These are phyloP conservation scores for Thelonectria olida DNA, from an alignment of 2,329 filamentous ascomycete species.

Conservation along the genomic window DNA sequence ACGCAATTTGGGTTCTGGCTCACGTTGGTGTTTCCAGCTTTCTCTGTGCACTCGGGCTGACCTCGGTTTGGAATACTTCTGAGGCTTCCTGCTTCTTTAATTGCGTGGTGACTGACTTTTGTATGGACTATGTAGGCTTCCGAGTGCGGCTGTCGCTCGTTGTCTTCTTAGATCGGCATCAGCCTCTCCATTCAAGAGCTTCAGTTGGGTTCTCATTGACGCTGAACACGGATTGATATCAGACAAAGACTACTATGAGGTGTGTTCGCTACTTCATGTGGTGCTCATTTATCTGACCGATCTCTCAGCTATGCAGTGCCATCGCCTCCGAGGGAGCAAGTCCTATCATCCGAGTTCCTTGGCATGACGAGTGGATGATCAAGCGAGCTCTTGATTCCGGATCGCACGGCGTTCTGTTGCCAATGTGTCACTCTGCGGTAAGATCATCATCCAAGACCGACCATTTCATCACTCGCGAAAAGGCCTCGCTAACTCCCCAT, in stretches of 20 bases:
- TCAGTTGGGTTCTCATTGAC: slow-evolving; percentile 17
- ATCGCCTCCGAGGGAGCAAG: slow-evolving; percentile 12
- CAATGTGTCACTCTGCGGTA: slow-evolving; percentile 19
- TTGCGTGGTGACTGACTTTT: not conserved
- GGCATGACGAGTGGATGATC: slow-evolving; percentile 21
- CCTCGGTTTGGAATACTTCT: not conserved
- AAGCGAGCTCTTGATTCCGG: slow-evolving; percentile 19
- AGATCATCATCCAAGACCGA: not conserved
- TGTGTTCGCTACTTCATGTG: not conserved
- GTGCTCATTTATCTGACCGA: not conserved
- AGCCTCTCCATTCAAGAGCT: not conserved
- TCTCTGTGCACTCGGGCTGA: not conserved
- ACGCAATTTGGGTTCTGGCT: slow-evolving; percentile 17
- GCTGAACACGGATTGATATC: slow-evolving; percentile 20
- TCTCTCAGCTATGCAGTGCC: slow-evolving; percentile 5
- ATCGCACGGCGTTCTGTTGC: slow-evolving; percentile 14
- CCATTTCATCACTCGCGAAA: not conserved
- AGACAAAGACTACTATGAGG: slow-evolving; percentile 23
- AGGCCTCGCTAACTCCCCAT: not conserved
- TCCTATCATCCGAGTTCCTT: slow-evolving; percentile 16
- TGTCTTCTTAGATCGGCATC: slow-evolving; percentile 3
- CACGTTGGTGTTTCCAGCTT: slow-evolving; percentile 7
- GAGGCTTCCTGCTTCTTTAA: not conserved
- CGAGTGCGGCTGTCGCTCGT: slow-evolving; percentile 12
- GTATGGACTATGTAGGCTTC: not conserved